These are phyloP conservation scores for Pseudopyricularia cyperi DNA, from an alignment of 2,329 filamentous ascomycete genomes.

Conservation along the genomic window DNA sequence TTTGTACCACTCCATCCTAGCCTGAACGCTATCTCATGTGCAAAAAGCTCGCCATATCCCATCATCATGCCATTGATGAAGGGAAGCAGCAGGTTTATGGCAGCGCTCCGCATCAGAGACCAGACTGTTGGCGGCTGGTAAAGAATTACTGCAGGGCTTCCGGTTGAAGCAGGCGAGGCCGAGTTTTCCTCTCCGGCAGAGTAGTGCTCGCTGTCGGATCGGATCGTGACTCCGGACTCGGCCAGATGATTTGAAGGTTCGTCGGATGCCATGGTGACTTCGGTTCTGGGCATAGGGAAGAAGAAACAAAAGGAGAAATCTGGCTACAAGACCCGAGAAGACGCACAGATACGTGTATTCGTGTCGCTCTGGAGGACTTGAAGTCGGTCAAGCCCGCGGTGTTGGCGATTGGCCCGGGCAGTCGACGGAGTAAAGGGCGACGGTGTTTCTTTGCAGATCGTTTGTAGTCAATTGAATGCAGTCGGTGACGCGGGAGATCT, in stretches of 20 bases:
- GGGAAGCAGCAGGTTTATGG: conserved; percentile 89
- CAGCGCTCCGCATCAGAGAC: conserved; percentile 73
- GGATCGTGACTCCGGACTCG: conserved; percentile 64
- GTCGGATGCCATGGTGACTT: conserved; percentile 37
- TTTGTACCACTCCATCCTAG: conserved; percentile 90
- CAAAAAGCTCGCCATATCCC: conserved; percentile 92
- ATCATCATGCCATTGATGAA: conserved; percentile 98
- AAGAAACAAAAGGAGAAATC: neutral
- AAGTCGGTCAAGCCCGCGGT: no score
- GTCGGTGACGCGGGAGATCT: neutral
- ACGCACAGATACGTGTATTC: neutral
- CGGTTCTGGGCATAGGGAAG: neutral
- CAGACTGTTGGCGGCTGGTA: conserved; percentile 84
- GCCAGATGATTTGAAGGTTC: conserved; percentile 42
- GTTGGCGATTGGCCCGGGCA: no score
- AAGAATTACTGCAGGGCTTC: conserved; percentile 60
- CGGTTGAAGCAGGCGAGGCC: conserved; percentile 46
- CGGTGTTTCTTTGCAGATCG: neutral
- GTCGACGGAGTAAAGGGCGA: neutral
- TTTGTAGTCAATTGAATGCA: neutral
- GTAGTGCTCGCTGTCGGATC: conserved; percentile 75
- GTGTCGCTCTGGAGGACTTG: no score
- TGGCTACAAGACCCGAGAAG: neutral
- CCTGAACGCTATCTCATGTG: conserved; percentile 87
- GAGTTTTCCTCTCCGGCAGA: conserved; percentile 50